Percentiles rank a stretch among this genome's conserved stretches.
Evolutionary conservation across 2,329 filamentous ascomycete species (phyloP).

Genomic region (Phoma sp.): DNA sequence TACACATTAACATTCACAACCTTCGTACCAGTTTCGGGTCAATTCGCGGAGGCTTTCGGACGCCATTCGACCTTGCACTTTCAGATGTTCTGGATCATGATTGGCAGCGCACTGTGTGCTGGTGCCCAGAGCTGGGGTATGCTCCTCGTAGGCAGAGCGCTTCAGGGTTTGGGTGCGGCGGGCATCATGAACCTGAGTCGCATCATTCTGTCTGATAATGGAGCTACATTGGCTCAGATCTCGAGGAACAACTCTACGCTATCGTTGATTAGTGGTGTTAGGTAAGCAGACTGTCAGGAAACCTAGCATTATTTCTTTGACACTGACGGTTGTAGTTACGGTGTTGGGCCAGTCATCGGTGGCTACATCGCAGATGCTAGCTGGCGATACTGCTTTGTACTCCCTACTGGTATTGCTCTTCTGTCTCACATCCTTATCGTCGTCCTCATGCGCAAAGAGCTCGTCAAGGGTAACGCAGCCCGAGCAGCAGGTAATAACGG

Average conservation of each 20-base stretch:
- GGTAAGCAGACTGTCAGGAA: slow-evolving; percentile 19
- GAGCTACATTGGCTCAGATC: slow-evolving; percentile 72
- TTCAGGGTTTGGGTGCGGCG: slow-evolving; percentile 69
- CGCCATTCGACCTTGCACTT: slow-evolving; percentile 66
- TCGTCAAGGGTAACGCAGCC: slow-evolving; percentile 61
- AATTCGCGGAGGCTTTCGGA: slow-evolving; percentile 71
- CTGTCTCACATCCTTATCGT: slow-evolving; percentile 63
- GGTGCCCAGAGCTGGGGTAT: slow-evolving; percentile 65
- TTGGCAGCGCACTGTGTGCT: slow-evolving; percentile 69
- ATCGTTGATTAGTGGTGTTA: slow-evolving; percentile 65
- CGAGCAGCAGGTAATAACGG: slow-evolving; percentile 29
- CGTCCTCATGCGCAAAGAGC: slow-evolving; percentile 64
- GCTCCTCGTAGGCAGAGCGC: slow-evolving; percentile 67
- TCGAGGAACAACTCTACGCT: slow-evolving; percentile 75
- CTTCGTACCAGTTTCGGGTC: slow-evolving; percentile 72
- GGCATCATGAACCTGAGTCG: slow-evolving; percentile 68
- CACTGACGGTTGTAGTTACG: slow-evolving; percentile 53
- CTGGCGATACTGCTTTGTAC: slow-evolving; percentile 73
- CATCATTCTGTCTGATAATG: slow-evolving; percentile 68
- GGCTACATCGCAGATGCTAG: slow-evolving; percentile 62
- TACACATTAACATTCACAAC: slow-evolving; percentile 73
- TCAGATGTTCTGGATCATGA: slow-evolving; percentile 58
- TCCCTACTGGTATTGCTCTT: slow-evolving; percentile 50
- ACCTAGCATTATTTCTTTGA: neutral
- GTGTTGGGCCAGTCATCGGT: slow-evolving; percentile 68